phyloP scores from a whole-genome alignment of 306 rosid genomes.

The Pyrus betulifolia region DNA sequence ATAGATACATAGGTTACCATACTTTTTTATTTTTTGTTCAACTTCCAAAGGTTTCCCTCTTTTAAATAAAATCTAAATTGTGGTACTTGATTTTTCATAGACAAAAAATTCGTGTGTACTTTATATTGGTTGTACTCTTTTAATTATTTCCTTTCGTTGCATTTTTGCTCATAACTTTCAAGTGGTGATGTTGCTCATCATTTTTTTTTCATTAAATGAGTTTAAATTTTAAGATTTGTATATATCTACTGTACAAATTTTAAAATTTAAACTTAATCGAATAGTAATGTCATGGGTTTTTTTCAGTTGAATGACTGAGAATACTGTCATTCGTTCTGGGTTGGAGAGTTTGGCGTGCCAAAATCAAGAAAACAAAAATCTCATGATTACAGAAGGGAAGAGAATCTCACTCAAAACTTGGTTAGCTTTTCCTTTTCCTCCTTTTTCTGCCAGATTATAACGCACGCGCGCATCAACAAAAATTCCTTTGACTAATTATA shows the following conservation, averaged over 20 bases:
- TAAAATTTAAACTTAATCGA: no score
- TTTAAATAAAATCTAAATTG: neutral
- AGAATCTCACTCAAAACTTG: neutral
- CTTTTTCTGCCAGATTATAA: neutral
- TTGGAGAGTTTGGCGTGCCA: neutral
- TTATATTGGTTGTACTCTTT: neutral
- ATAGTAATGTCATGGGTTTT: no score
- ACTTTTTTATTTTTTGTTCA: neutral
- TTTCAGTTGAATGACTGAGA: neutral
- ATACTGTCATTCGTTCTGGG: neutral
- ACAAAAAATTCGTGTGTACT: no score
- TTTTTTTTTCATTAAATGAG: no score
- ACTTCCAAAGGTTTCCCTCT: neutral
- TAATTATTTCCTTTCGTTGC: neutral
- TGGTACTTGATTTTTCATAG: no score
- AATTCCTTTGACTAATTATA: neutral
- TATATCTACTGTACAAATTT: fast-evolving
- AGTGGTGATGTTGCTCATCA: no score
- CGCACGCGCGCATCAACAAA: neutral
- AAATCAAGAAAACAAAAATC: neutral
- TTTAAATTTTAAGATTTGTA: no score
- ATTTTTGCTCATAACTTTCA: no score
- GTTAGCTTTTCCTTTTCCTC: neutral
- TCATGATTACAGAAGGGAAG: neutral
- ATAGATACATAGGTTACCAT: neutral